Base-by-base conservation (phyloP, 129 eudicot genomes). In the Centrapalus pauciflorus region DNA sequence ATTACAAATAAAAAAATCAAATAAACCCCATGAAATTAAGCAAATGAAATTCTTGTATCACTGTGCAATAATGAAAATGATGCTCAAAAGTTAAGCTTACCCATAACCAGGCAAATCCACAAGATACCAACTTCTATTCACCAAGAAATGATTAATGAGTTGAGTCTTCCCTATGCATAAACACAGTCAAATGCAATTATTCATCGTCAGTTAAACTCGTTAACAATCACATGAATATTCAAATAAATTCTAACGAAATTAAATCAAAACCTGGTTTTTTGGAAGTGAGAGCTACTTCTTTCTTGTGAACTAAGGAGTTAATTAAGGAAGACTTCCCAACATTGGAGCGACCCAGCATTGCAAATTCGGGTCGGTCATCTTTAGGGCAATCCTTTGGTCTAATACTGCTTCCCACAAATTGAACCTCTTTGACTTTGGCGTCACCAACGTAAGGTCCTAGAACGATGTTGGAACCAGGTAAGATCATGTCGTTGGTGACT, bases 71-170 rank as follows among this genome's bases (percentile, higher is more conserved):
- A 58, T n/a, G 43, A 51, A 41, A 40, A 65, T 3, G 3, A 21
- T 21, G 50, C 21, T 28, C 28, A n/a, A 75, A 33, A 29, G 3
- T 43, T 12, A 23, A 61, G 57, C 93, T 76, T 65, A 90, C 97
- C 96, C 97, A 55, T 91, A 91, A 49, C 97, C 97, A 59, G 97
- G 97, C 76, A 91, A 79, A 83, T 91, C 98, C 66, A 91, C 98
- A 54, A 91, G 81, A 77, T 91, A 87, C 98, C 96, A 91, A 14
- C 85, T 81, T 70, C 75, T 77, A 49, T 91, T 91, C 70, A 91
- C 90, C 84, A 91, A 76, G 79, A 91, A 91, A 77, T 91, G 98
- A 92, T 92, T 92, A 34, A 92, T 88, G 43, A 92, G 82, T 67
- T 88, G 98, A 62, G 98, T 92, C 82, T 85, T 92, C 61, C 98